Conservation (phyloP, 345 rosid genomes). For the Psidium friedrichsthalianum region DNA sequence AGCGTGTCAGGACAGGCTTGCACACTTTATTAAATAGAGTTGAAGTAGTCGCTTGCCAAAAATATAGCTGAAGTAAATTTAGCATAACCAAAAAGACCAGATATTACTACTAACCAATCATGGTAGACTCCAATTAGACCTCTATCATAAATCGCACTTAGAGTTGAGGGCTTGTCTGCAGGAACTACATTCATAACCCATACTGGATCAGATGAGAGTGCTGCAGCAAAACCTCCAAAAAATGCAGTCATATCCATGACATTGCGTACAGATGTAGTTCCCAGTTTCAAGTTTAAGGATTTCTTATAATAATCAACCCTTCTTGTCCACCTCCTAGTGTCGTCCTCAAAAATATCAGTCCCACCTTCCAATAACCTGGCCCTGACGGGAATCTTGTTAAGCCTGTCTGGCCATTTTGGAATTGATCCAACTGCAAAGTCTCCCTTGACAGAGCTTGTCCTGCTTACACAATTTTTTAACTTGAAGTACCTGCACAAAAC, state of each 20-base stretch:
- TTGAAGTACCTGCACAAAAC: conserved; percentile 60
- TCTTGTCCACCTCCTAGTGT: conserved; percentile 78
- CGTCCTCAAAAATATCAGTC: conserved; percentile 74
- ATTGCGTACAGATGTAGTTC: conserved; percentile 70
- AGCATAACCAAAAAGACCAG: not conserved
- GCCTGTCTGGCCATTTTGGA: conserved; percentile 78
- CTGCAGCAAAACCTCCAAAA: conserved; percentile 95
- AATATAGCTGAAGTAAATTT: not conserved
- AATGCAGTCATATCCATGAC: conserved; percentile 93
- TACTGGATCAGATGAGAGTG: conserved; percentile 64
- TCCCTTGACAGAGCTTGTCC: conserved; percentile 48
- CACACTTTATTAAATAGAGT: not conserved
- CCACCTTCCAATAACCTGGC: conserved; percentile 61
- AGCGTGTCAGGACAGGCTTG: not conserved
- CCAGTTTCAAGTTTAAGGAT: conserved; percentile 50
- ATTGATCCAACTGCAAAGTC: conserved; percentile 56
- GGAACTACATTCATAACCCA: conserved; percentile 98
- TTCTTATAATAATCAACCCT: conserved; percentile 78
- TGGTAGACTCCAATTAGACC: conserved; percentile 85
- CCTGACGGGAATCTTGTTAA: conserved; percentile 58
- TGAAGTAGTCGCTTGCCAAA: not conserved
- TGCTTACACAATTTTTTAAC: conserved; percentile 58
- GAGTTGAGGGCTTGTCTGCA: conserved; percentile 61
- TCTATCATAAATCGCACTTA: conserved; percentile 68
- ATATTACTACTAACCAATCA: conserved; percentile 11